Conservation (phyloP, 257 asterid species). For the Thymus mandschuricus region DNA sequence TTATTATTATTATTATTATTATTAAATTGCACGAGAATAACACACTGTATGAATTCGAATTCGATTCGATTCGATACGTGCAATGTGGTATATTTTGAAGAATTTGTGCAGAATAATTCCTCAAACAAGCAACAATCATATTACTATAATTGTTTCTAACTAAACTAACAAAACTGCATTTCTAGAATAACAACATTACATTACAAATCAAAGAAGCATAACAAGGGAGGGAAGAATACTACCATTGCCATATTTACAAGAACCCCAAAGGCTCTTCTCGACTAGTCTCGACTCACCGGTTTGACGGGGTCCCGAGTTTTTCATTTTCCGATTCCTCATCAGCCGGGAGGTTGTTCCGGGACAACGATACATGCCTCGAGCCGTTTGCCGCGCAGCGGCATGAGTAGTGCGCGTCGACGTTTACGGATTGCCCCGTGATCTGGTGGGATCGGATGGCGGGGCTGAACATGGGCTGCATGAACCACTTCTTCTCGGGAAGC, state of each 20-base stretch:
- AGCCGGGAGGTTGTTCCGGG: slow-evolving; percentile 36
- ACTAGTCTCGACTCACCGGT: slow-evolving; percentile 28
- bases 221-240: background rate
- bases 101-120: slow-evolving; percentile 14
- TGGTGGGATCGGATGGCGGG: slow-evolving; percentile 66
- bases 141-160: slow-evolving; percentile 23
- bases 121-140: slow-evolving; percentile 23
- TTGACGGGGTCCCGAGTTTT: slow-evolving; percentile 54
- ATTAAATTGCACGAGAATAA: no score
- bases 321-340: slow-evolving; percentile 29
- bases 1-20: no score
- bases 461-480: slow-evolving; percentile 74
- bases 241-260: slow-evolving; percentile 36
- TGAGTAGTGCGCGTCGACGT: slow-evolving; percentile 32
- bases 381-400: slow-evolving; percentile 43
- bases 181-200: slow-evolving; percentile 15
- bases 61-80: no score
- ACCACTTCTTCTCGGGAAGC: slow-evolving; percentile 56
- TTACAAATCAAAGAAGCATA: background rate
- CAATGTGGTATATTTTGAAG: no score
- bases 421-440: slow-evolving; percentile 37
- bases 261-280: slow-evolving; percentile 21
- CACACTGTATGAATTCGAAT: no score
- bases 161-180: slow-evolving; percentile 31
- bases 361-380: slow-evolving; percentile 34